phyloP scores from a whole-genome alignment of 768 basidiomycete genomes.

The Rhizopogon salebrosus region DNA sequence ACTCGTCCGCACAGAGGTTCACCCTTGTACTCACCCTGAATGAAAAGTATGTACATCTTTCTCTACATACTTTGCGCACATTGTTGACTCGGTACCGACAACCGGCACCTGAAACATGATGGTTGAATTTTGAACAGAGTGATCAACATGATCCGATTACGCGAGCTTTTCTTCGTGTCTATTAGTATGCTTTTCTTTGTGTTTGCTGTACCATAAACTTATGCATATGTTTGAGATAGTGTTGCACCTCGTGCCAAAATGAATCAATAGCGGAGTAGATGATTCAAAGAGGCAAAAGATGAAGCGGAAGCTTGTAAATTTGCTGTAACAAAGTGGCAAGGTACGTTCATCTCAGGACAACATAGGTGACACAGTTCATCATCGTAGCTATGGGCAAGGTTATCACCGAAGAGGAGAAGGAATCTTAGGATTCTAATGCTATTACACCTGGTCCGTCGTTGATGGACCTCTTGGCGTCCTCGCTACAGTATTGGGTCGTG shows the following conservation, averaged over 20 bases:
- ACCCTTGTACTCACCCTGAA: constrained; percentile 99
- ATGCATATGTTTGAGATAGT: constrained; percentile 58
- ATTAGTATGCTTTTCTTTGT: constrained; percentile 62
- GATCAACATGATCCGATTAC: constrained; percentile 93
- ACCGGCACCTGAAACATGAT: constrained; percentile 99
- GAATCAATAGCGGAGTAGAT: constrained; percentile 98
- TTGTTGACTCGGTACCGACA: constrained; percentile 23
- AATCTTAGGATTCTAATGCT: constrained; percentile 95
- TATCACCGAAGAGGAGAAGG: constrained; percentile 74
- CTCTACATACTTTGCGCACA: neutral
- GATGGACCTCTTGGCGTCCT: constrained; percentile 87
- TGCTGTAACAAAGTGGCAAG: constrained; percentile 80
- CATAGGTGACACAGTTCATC: neutral
- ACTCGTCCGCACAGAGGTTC: constrained; percentile 51
- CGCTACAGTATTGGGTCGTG: constrained; percentile 93
- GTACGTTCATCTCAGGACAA: constrained; percentile 33
- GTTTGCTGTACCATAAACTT: too few species aligned
- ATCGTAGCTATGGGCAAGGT: too few species aligned
- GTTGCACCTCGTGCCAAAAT: constrained; percentile 98
- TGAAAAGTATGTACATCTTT: constrained; percentile 58
- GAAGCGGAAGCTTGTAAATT: constrained; percentile 86
- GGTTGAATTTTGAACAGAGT: constrained; percentile 96
- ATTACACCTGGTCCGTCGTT: constrained; percentile 99
- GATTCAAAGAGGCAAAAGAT: constrained; percentile 94
- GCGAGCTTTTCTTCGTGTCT: constrained; percentile 96